Percentiles rank a stretch among this genome's conserved stretches.
Conservation (phyloP, 2,329 filamentous ascomycete genomes). For the Plectosphaerella plurivora region DNA sequence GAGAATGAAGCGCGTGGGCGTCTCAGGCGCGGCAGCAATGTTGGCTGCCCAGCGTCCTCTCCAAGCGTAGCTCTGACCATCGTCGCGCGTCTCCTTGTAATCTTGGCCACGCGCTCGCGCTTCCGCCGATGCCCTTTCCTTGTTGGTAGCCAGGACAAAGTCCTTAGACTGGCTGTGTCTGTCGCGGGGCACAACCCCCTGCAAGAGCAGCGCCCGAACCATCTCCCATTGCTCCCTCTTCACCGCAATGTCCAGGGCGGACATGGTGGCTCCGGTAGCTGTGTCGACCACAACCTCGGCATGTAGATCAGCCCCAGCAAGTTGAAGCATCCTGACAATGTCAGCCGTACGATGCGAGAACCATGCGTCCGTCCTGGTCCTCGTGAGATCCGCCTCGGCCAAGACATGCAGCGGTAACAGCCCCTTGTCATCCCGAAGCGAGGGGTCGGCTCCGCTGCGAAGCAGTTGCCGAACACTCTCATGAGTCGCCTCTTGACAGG, state of each 20-base stretch:
- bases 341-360: conserved; percentile 7
- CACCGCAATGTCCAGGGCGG: background rate
- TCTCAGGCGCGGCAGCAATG: background rate
- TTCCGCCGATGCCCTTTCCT: background rate
- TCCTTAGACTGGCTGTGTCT: background rate
- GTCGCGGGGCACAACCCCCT: background rate
- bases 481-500: conserved; percentile 14
- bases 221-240: background rate
- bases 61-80: background rate
- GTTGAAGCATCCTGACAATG: conserved; percentile 5
- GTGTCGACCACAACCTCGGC: background rate
- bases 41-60: background rate
- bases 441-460: background rate
- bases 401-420: background rate
- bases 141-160: background rate
- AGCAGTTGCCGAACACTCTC: conserved; percentile 15
- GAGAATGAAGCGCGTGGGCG: background rate
- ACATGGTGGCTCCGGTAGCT: background rate
- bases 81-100: background rate
- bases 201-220: background rate
- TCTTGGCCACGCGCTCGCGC: background rate
- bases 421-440: background rate
- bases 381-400: background rate
- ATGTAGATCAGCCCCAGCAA: conserved; percentile 14
- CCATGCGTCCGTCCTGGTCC: background rate